phyloP scores from a whole-genome alignment of 352 stramenopile genomes.

The Ophiocytium majus region DNA sequence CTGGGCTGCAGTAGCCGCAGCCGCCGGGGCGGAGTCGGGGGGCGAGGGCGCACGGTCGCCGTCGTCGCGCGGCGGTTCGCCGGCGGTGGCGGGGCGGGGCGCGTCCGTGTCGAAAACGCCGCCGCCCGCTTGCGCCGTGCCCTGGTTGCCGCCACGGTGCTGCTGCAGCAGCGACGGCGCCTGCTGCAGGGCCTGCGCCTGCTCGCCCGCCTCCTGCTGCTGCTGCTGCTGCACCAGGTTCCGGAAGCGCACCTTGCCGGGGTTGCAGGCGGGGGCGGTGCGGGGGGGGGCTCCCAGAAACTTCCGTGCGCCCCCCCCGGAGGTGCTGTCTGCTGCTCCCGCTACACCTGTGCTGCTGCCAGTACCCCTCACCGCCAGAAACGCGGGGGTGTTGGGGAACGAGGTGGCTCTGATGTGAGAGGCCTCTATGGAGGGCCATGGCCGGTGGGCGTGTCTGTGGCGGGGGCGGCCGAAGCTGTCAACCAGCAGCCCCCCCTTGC shows the following conservation, averaged over 20 bases:
- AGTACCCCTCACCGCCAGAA: not conserved
- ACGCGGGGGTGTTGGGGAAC: not conserved
- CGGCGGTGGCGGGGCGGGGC: too few relatives aligned
- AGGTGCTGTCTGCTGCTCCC: too few relatives aligned
- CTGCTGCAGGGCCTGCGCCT: not conserved
- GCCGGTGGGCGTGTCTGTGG: not conserved
- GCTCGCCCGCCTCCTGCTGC: not conserved
- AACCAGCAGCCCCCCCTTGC: not conserved
- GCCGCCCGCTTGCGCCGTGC: too few relatives aligned
- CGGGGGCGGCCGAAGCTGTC: not conserved
- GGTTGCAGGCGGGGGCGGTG: not conserved
- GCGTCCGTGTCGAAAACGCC: not conserved
- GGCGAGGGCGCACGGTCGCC: too few relatives aligned
- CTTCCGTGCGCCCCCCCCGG: too few relatives aligned
- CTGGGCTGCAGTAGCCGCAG: too few relatives aligned
- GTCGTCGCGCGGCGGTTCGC: not conserved
- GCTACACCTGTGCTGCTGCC: not conserved
- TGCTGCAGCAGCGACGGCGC: constrained; percentile 14
- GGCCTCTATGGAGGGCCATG: not conserved
- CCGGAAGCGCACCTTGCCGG: not conserved
- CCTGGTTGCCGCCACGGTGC: not conserved
- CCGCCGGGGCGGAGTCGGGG: too few relatives aligned
- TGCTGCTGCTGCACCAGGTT: constrained; percentile 14
- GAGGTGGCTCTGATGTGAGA: not conserved
- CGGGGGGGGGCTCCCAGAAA: not conserved